These are phyloP conservation scores for Calycina herbarum DNA, from an alignment of 2,329 filamentous ascomycete genomes.

Conservation along the genomic window DNA sequence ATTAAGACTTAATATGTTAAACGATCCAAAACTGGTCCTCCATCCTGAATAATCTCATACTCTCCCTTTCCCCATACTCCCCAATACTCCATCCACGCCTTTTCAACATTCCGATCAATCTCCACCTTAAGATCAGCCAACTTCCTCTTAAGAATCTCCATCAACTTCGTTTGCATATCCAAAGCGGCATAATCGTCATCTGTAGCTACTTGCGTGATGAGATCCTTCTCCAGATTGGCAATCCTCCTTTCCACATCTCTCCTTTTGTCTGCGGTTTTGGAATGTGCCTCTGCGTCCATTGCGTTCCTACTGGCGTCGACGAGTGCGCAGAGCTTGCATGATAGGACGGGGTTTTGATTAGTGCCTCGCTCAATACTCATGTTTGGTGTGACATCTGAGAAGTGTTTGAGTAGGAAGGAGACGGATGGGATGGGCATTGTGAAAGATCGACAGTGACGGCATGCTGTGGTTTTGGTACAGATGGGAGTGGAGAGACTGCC, in stretches of 20 bases:
- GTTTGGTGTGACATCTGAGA: conserved; percentile 18
- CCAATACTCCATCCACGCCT: conserved; percentile 30
- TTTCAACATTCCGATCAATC: conserved; percentile 20
- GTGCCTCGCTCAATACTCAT: conserved; percentile 24
- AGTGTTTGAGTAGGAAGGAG: conserved; percentile 20
- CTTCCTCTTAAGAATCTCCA: conserved; percentile 17
- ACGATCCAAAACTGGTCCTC: background rate
- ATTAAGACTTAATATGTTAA: background rate
- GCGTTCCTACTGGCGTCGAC: conserved; percentile 21
- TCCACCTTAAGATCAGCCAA: conserved; percentile 13
- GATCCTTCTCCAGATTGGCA: conserved; percentile 17
- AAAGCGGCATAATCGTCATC: conserved; percentile 14
- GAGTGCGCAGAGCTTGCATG: conserved; percentile 31
- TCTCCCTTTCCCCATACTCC: conserved; percentile 30
- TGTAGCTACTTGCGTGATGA: conserved; percentile 17
- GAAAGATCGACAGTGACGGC: conserved; percentile 14
- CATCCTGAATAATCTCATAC: conserved; percentile 2
- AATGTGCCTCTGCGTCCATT: conserved; percentile 21
- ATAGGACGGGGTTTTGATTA: conserved; percentile 10
- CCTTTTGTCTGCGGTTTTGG: conserved; percentile 18
- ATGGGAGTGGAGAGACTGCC: background rate
- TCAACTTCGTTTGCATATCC: conserved; percentile 20
- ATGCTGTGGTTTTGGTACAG: conserved; percentile 16
- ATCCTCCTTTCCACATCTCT: conserved; percentile 26
- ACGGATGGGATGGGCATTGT: conserved; percentile 27